Conservation (phyloP, 1,139 yeast species). For the Entelexis sorbosivorans region DNA sequence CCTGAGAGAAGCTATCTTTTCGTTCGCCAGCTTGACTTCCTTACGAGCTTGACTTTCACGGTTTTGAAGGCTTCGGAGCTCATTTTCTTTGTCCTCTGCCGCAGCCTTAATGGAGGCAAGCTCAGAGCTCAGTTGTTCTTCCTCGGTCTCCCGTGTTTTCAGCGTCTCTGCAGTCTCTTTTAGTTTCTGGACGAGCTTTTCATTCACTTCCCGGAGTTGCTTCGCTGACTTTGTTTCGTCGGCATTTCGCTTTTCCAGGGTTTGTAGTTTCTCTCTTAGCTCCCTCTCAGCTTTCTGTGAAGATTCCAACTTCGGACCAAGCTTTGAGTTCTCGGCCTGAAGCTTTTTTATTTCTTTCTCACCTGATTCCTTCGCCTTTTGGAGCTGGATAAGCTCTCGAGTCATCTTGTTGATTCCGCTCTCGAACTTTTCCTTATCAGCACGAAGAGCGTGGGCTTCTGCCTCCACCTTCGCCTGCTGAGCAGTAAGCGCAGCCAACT, state of each 20-base stretch:
- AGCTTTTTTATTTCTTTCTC: constrained; percentile 37
- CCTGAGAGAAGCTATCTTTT: background rate
- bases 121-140: constrained; percentile 29
- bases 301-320: constrained; percentile 10
- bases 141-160: constrained; percentile 24
- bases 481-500: constrained; percentile 26
- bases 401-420: constrained; percentile 87
- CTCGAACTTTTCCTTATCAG: constrained; percentile 60
- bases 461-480: constrained; percentile 34
- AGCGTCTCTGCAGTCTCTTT: constrained; percentile 23
- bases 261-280: constrained; percentile 5
- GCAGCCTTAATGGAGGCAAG: constrained; percentile 28
- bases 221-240: background rate
- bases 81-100: constrained; percentile 12
- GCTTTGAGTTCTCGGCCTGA: constrained; percentile 22
- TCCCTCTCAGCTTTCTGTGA: background rate
- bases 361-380: constrained; percentile 46
- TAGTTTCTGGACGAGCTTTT: constrained; percentile 28
- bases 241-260: background rate
- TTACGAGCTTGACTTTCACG: constrained; percentile 13
- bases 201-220: constrained; percentile 27
- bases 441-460: constrained; percentile 34
- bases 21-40: constrained; percentile 7
- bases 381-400: constrained; percentile 59
- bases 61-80: constrained; percentile 9